phyloP scores from a whole-genome alignment of 768 basidiomycete species.

The Mycena leptocephala region DNA sequence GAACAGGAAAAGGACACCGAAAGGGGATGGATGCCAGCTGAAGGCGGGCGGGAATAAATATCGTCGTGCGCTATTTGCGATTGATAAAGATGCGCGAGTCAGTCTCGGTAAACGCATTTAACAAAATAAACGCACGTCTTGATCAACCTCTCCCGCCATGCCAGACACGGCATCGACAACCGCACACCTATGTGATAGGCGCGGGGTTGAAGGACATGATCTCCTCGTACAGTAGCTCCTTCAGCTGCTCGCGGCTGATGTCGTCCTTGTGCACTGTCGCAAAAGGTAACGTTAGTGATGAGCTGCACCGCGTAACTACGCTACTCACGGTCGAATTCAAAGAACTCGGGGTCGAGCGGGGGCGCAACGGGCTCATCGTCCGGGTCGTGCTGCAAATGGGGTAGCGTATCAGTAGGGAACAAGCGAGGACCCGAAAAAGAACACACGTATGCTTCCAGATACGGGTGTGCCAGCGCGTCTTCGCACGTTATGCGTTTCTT shows the following conservation, averaged over 20 bases:
- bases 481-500: conserved; percentile 97
- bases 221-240: conserved; percentile 94
- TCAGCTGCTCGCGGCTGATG: conserved; percentile 95
- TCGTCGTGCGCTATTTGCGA: not conserved
- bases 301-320: not conserved
- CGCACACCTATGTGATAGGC: conserved; percentile 62
- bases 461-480: conserved; percentile 95
- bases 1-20: not conserved
- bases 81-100: too few species aligned
- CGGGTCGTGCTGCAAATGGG: conserved; percentile 76
- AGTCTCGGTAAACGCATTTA: too few species aligned
- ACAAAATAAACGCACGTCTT: conserved; percentile 5
- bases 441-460: conserved; percentile 85
- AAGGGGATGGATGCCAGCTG: not conserved
- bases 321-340: conserved; percentile 93
- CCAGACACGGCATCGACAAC: not conserved
- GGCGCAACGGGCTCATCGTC: conserved; percentile 97
- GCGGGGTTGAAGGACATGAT: conserved; percentile 91
- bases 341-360: conserved; percentile 96
- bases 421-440: not conserved
- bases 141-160: not conserved
- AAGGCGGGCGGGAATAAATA: not conserved
- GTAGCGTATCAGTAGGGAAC: not conserved
- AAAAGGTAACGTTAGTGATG: conserved; percentile 19
- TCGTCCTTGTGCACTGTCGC: conserved; percentile 96